These are phyloP conservation scores for Aspergillus latus DNA, from an alignment of 2,329 filamentous ascomycete genomes.

Conservation along the genomic window DNA sequence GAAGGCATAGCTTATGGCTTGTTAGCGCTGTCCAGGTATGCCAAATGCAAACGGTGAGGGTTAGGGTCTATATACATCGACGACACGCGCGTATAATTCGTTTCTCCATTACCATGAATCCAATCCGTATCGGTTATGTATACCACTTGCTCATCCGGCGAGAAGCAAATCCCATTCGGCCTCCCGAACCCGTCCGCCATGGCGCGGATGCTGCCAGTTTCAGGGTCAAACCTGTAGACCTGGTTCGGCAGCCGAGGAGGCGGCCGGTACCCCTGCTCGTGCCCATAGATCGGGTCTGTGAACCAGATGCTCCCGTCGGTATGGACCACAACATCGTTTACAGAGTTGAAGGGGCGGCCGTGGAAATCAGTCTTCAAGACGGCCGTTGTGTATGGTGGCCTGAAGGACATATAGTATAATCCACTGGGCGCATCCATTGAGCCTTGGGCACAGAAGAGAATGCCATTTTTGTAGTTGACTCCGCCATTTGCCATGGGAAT, in stretches of 20 bases:
- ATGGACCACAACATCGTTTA: background rate
- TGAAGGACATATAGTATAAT: constrained; percentile 19
- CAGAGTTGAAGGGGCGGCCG: background rate
- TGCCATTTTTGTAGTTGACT: constrained; percentile 45
- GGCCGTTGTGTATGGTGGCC: constrained; percentile 24
- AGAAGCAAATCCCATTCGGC: constrained; percentile 44
- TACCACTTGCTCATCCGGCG: constrained; percentile 38
- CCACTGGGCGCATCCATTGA: constrained; percentile 14
- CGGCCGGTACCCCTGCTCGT: constrained; percentile 25
- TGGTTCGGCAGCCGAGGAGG: constrained; percentile 35
- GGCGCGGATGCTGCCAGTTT: constrained; percentile 33
- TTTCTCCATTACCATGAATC: constrained; percentile 22
- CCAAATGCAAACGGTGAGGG: constrained; percentile 8
- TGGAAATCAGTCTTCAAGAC: constrained; percentile 25
- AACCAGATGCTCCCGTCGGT: background rate
- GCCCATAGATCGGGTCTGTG: background rate
- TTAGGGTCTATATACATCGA: constrained; percentile 26
- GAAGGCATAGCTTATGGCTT: constrained; percentile 45
- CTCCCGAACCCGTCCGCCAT: constrained; percentile 42
- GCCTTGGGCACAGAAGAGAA: constrained; percentile 48
- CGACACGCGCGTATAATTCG: constrained; percentile 18
- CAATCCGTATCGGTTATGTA: constrained; percentile 45
- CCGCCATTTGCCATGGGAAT: constrained; percentile 53
- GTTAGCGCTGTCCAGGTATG: background rate
- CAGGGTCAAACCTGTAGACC: constrained; percentile 42